A percentile compares a stretch with the other conserved stretches of the same genome.
Conservation (phyloP, 73 alveolate species). For the Halteria grandinella region DNA sequence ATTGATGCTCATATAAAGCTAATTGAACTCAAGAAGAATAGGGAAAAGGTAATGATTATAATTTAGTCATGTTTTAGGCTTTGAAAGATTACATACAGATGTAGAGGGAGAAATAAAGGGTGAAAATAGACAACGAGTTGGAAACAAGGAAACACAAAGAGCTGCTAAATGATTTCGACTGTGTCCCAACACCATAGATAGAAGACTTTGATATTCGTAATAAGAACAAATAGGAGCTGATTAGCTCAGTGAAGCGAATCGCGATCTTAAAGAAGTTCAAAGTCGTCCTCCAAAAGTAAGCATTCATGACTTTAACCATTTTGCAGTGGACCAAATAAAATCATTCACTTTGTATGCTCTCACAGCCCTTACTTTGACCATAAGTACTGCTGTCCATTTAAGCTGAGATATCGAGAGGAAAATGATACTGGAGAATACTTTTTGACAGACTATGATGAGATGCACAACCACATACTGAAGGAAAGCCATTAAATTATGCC, state of each 20-base stretch:
- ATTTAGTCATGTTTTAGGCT: neutral
- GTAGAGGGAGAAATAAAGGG: neutral
- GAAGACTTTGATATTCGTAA: conserved; percentile 21
- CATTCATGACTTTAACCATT: neutral
- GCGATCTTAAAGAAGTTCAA: neutral
- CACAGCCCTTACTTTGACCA: conserved; percentile 2
- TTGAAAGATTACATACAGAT: neutral
- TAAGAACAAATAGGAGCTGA: neutral
- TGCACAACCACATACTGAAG: conserved; percentile 10
- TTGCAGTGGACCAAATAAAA: neutral
- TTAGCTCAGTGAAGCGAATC: neutral
- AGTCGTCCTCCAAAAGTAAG: neutral
- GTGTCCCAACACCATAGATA: neutral
- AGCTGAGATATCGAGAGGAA: neutral
- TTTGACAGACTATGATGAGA: conserved; percentile 16
- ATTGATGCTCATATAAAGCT: neutral
- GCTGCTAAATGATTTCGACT: conserved; percentile 3
- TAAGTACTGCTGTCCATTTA: conserved; percentile 18
- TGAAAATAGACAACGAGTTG: neutral
- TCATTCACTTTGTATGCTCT: neutral
- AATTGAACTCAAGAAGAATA: neutral
- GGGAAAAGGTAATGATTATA: conserved; percentile 1
- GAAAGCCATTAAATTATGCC: conserved; percentile 3
- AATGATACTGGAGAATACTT: conserved; percentile 1
- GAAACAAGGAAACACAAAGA: neutral